Conservation (phyloP, 1,284 basidiomycete genomes). For the Ceratobasidium sp. region DNA sequence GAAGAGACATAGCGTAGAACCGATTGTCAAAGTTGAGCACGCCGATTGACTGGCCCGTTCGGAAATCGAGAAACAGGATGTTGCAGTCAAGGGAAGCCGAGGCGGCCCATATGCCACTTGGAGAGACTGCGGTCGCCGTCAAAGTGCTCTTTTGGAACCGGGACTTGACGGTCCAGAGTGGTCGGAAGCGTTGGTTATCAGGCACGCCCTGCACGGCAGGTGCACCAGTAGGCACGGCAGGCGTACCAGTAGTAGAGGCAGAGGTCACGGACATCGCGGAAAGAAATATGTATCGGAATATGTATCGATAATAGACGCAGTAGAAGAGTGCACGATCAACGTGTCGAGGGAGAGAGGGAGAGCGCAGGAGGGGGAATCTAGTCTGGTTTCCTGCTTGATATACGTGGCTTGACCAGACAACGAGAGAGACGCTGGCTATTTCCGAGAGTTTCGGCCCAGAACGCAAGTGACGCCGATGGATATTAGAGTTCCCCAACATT, state of each 20-base stretch:
- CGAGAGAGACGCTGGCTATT: background rate
- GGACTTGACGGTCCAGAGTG: background rate
- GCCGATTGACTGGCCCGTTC: conserved; percentile 10
- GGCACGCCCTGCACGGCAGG: background rate
- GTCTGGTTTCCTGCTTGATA: background rate
- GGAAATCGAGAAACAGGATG: background rate
- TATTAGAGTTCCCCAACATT: conserved; percentile 2
- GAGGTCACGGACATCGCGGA: background rate
- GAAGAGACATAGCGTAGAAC: conserved; percentile 3
- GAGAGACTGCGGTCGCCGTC: background rate
- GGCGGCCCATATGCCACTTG: conserved; percentile 1
- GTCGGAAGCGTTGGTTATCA: background rate
- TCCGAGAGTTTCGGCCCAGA: background rate
- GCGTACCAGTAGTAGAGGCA: background rate
- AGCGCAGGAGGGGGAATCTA: background rate
- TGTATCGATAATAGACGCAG: background rate
- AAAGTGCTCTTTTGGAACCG: background rate
- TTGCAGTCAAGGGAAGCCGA: conserved; percentile 9
- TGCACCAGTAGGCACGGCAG: background rate
- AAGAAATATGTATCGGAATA: background rate
- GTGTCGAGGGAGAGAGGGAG: conserved; percentile 4
- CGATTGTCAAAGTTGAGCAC: background rate
- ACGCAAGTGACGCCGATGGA: background rate
- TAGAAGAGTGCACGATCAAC: background rate
- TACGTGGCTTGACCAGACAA: background rate